phyloP scores from a whole-genome alignment of 192 early-diverging fungal genomes.

The Coemansia sp. region DNA sequence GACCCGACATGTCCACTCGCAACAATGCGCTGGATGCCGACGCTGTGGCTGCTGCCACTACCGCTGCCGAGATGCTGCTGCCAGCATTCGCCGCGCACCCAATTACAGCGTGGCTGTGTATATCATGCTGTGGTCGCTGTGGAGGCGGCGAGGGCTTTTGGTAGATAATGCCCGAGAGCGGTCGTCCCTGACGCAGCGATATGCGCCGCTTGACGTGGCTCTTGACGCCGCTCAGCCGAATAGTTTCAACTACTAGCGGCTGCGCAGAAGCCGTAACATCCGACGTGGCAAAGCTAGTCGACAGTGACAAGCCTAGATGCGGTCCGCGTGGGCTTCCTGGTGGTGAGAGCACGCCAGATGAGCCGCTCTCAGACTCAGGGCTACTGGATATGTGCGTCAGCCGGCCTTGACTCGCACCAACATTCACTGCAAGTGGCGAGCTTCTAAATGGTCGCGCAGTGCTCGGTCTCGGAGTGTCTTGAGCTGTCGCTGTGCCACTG shows the following conservation, averaged over 20 bases:
- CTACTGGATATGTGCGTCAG: constrained; percentile 8
- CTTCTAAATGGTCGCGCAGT: constrained; percentile 27
- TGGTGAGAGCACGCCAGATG: constrained; percentile 13
- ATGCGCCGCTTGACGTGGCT: constrained; percentile 50
- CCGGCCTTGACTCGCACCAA: constrained; percentile 4
- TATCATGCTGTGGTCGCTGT: constrained; percentile 3
- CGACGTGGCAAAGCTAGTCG: constrained; percentile 24
- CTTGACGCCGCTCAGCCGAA: constrained; percentile 49
- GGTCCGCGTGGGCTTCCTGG: constrained; percentile 24
- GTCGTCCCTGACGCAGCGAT: constrained; percentile 50
- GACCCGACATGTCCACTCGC: constrained; percentile 70
- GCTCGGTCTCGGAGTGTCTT: constrained; percentile 17
- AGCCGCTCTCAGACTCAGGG: constrained; percentile 17
- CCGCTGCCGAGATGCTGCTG: neutral
- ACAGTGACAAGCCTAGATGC: constrained; percentile 1
- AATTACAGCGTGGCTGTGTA: neutral
- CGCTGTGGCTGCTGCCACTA: neutral
- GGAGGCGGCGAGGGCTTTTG: constrained; percentile 7
- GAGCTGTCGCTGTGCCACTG: neutral
- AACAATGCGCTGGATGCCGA: constrained; percentile 28
- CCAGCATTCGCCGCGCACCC: constrained; percentile 1
- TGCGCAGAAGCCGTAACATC: constrained; percentile 34
- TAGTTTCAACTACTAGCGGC: constrained; percentile 43
- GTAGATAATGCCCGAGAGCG: constrained; percentile 53
- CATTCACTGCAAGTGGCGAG: constrained; percentile 31